These are phyloP conservation scores for Colletotrichum zoysiae DNA, from an alignment of 2,329 filamentous ascomycete species.

Conservation along the genomic window DNA sequence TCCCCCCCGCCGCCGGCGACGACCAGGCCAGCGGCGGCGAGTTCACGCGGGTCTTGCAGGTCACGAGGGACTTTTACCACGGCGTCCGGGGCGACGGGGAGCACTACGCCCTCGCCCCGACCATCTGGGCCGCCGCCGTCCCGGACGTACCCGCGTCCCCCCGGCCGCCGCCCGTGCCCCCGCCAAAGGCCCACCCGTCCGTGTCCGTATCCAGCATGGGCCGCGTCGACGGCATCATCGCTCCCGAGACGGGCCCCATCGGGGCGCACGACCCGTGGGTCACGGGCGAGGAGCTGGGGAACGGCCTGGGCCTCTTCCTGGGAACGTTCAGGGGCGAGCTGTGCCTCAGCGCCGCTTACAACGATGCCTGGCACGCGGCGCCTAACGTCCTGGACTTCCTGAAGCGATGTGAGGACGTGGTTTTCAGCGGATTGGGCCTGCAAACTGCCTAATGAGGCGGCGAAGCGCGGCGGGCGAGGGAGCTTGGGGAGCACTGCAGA, in stretches of 20 bases:
- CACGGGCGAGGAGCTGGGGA: slow-evolving; percentile 59
- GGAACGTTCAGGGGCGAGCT: slow-evolving; percentile 54
- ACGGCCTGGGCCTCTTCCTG: slow-evolving; percentile 54
- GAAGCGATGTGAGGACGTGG: slow-evolving; percentile 39
- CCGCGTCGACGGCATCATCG: slow-evolving; percentile 51
- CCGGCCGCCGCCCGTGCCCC: slow-evolving; percentile 44
- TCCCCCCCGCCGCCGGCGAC: slow-evolving; percentile 14
- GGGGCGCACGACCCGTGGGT: slow-evolving; percentile 56
- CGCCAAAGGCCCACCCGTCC: slow-evolving; percentile 45
- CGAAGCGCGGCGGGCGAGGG: not conserved
- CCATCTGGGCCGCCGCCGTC: slow-evolving; percentile 43
- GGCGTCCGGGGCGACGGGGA: slow-evolving; percentile 48
- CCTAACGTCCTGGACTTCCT: slow-evolving; percentile 44
- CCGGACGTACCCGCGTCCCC: slow-evolving; percentile 38
- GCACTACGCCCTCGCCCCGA: slow-evolving; percentile 46
- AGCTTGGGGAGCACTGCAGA: not conserved
- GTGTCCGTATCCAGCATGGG: slow-evolving; percentile 54
- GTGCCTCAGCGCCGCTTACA: slow-evolving; percentile 56
- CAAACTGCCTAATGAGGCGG: not conserved
- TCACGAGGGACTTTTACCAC: slow-evolving; percentile 48
- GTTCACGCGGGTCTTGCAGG: slow-evolving; percentile 45
- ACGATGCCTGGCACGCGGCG: slow-evolving; percentile 56
- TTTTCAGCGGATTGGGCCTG: slow-evolving; percentile 14
- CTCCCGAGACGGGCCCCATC: slow-evolving; percentile 45
- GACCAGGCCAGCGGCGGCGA: slow-evolving; percentile 35